Percentiles rank a stretch among this genome's conserved stretches.
phyloP scores from a whole-genome alignment of 176 grass and related monocot species.

The Carex littledalei region DNA sequence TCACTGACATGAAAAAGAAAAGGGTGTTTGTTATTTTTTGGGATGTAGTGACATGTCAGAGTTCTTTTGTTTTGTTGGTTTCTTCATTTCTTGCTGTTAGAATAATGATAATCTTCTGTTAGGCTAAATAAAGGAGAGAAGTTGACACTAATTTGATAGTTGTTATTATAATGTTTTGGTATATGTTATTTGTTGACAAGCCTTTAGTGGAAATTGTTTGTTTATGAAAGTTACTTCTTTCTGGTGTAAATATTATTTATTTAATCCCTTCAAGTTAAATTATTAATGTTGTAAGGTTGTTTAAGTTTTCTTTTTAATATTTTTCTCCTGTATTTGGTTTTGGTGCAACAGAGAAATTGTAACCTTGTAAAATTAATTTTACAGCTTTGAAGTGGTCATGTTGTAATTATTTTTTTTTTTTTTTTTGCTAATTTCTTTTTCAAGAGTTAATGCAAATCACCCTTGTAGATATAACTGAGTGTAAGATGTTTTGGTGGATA shows the following conservation, averaged over 20 bases:
- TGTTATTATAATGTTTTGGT: neutral
- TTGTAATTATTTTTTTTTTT: no score
- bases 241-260: neutral
- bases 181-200: neutral
- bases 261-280: neutral
- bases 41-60: neutral
- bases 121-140: neutral
- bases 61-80: neutral
- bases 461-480: neutral
- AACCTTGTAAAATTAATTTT: neutral
- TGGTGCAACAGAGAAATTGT: neutral
- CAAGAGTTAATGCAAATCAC: neutral
- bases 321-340: neutral
- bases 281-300: neutral
- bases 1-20: neutral
- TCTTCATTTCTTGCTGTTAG: neutral
- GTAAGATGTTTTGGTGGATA: neutral
- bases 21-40: neutral
- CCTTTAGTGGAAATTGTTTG: neutral
- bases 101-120: conserved; percentile 4
- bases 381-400: neutral
- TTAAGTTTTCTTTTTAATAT: neutral
- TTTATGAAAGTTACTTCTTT: neutral
- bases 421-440: neutral
- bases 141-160: neutral